Evolutionary conservation across 208 protist genomes (phyloP).

Genomic region (Willaertia magna): DNA sequence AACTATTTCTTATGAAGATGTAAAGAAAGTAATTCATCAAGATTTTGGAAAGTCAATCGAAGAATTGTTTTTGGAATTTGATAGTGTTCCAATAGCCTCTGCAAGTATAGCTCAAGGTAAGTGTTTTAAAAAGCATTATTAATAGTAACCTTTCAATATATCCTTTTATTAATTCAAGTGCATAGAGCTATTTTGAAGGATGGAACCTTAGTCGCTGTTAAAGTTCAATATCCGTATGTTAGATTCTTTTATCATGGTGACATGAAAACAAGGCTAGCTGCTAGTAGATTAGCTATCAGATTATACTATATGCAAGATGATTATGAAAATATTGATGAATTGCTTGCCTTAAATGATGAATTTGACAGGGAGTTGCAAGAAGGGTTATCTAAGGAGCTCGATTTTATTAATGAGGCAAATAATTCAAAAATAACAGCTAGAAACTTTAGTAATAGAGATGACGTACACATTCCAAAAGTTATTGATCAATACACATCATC

Average conservation of each 20-base stretch:
- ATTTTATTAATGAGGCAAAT: conserved; percentile 2
- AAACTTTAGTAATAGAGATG: neutral
- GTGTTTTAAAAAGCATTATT: too few species aligned
- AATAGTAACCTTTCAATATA: too few species aligned
- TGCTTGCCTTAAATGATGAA: neutral
- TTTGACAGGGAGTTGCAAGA: neutral
- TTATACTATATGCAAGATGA: conserved; percentile 2
- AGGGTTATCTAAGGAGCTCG: neutral
- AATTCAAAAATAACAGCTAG: conserved; percentile 1
- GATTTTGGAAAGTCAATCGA: conserved; percentile 25
- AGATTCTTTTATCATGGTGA: conserved; percentile 18
- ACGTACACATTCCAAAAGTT: conserved; percentile 9
- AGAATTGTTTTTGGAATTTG: conserved; percentile 37
- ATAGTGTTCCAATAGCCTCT: conserved; percentile 34
- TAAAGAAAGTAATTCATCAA: conserved; percentile 26
- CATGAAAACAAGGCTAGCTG: conserved; percentile 18
- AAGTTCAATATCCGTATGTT: conserved; percentile 10
- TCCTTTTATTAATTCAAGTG: neutral
- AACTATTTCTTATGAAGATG: conserved; percentile 19
- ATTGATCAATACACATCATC: conserved; percentile 24
- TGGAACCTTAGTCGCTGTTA: neutral
- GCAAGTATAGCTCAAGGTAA: conserved; percentile 41
- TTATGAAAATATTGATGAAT: conserved; percentile 1
- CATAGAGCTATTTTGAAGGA: neutral
- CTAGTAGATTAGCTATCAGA: neutral